Evolutionary conservation across 2,329 filamentous ascomycete species (phyloP), one percentile per base, ranked within the genome.

Genomic region (Fusarium agapanthi): DNA sequence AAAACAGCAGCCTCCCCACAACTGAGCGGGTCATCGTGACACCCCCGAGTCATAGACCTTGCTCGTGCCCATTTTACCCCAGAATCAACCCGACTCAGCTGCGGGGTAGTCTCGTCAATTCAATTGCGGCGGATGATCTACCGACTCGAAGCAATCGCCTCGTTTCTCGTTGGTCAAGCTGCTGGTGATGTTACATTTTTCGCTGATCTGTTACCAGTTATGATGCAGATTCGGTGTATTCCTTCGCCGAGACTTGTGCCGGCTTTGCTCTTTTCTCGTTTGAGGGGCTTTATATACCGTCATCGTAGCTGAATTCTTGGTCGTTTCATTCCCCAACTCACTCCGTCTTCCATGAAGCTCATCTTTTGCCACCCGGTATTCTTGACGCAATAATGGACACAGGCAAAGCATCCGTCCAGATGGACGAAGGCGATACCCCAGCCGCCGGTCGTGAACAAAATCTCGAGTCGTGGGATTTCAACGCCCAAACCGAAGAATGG

Each of bases 401-500:
- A 14, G 54, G 40, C 12, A 74, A 74, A 26, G 38, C 50, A 8
- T 63, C 71, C 8, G 50, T 74, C 28, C 68, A 74, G 12, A 37
- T 74, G 48, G 68, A 74, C 40, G 71, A 74, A 32, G 71, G 53
- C 11, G 57, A 72, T 22, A 32, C 28, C 13, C 8, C 34, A 14
- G 22, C 34, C 6, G 18, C 34, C 0, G 55, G 50, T 0, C 53
- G 37, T 0, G 75, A 69, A 24, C 58, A 72, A 12, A 65, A 58
- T 12, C 26, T 68, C 30, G 51, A 62, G 15, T 48, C 45, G 12
- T 68, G 67, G 71, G 38, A 69, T 14, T 77, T 77, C 37, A 54
- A 44, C 20, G 37, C 10, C 38, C 67, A 72, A 41, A 69, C 53
- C 8, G 54, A 63, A 47, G 70, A 71, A 64, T 78, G 76, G 75